Base-by-base conservation (phyloP, 1,284 basidiomycete species). In the Tylopilus orsonianus region DNA sequence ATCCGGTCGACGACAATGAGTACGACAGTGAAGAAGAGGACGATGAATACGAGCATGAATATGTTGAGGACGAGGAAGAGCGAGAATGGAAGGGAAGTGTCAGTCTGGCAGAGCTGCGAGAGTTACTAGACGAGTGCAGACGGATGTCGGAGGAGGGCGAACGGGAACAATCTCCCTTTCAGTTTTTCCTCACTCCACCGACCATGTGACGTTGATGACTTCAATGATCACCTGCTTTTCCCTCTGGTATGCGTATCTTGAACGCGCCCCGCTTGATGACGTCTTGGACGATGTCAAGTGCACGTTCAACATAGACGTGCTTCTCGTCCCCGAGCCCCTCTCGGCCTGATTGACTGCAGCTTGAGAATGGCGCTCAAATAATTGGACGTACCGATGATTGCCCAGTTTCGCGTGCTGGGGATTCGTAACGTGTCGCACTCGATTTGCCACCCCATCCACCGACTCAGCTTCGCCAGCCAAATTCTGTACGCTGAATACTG, bases 381-480 rank as follows among this genome's bases (percentile, higher is more conserved):
- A 0, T n/a, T 4, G 45, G 35, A 76, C 81, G 42, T 52, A 87
- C 93, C 93, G 26, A 96, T 69, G 39, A 97, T 79, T 1, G 87
- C 90, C 92, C 94, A 97, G 61, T 94, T 94, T 52, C 92, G 80
- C 23, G 95, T 97, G 64, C 87, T 91, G 0, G 95, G 95, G 16
- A 98, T 95, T 38, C 96, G 75, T 50, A 98, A 67, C 24, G 76
- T 81, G 65, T 98, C 95, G 54, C 84, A 83, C 65, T 97, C 94
- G 8, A 93, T 76, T 46, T 80, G 72, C 90, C 93, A 98, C 1
- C 95, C 95, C 58, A 83, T 86, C 58, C 80, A 70, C 44, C 81
- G 61, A 43, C 83, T 86, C 54, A 86, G 66, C 52, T 75, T 76
- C 0, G 87, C 88, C 26, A 94, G 69, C 90, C 90, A 95, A 50